Percentiles rank a stretch among this genome's conserved stretches.
Evolutionary conservation across 208 protist genomes (phyloP).

Genomic region (Trypanosoma melophagium): DNA sequence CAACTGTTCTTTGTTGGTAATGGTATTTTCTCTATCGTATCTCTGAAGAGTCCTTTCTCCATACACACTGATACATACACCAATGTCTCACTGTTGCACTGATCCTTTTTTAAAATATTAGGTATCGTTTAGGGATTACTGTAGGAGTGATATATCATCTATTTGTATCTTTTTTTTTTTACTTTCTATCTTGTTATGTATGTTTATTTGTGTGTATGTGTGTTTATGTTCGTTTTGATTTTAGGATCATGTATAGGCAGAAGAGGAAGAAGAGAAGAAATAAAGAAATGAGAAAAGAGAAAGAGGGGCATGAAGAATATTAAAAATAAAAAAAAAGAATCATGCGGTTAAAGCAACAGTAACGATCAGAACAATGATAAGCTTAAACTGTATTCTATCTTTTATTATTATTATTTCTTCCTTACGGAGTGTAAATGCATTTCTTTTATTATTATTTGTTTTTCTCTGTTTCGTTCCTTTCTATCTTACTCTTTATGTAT

Average conservation of each 20-base stretch:
- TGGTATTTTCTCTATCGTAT: too few species aligned
- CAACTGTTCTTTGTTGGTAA: too few species aligned
- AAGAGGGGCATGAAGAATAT: neutral
- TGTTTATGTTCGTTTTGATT: constrained; percentile 26
- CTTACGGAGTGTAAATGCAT: neutral
- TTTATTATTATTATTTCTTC: neutral
- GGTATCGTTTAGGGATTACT: too few species aligned
- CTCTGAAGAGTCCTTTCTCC: too few species aligned
- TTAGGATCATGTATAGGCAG: neutral
- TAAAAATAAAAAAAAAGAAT: neutral
- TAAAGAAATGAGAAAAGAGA: constrained; percentile 1
- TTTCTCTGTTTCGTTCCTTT: neutral
- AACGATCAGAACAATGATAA: neutral
- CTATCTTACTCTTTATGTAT: neutral
- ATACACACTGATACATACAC: too few species aligned
- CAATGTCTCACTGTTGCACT: too few species aligned
- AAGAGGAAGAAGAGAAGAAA: constrained; percentile 3
- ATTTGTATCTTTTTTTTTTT: constrained; percentile 3
- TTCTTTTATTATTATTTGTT: too few species aligned
- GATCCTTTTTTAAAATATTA: constrained; percentile 8
- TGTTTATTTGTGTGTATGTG: constrained; percentile 20
- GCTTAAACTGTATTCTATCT: neutral
- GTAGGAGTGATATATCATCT: too few species aligned
- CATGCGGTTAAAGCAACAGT: too few species aligned
- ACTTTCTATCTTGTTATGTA: constrained; percentile 2